These are phyloP conservation scores for Lodderomyces jiufengensis DNA, from an alignment of 1,139 yeast species.

Conservation along the genomic window DNA sequence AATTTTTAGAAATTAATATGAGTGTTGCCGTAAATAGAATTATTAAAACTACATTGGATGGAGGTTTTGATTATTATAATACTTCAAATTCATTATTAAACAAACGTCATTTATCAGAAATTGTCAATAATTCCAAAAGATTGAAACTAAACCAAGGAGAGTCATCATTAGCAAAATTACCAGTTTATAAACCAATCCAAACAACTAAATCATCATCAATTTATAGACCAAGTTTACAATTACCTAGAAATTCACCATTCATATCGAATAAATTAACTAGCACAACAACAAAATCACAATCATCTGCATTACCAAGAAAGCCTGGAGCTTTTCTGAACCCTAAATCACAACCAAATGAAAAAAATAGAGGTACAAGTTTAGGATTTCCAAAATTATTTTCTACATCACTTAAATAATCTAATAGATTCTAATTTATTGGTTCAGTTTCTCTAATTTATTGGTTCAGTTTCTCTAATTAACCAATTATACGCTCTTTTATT, in stretches of 20 bases:
- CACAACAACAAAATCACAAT: background rate
- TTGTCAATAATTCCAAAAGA: slow-evolving; percentile 1
- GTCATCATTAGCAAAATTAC: background rate
- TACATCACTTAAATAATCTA: slow-evolving; percentile 17
- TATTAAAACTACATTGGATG: background rate
- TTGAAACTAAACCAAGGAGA: background rate
- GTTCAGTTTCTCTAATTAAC: slow-evolving; percentile 37
- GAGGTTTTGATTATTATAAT: too few species aligned
- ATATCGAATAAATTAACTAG: slow-evolving; percentile 29
- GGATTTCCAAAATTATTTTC: slow-evolving; percentile 27
- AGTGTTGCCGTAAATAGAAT: background rate
- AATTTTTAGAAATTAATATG: background rate
- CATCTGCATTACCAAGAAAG: slow-evolving; percentile 34
- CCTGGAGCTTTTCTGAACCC: slow-evolving; percentile 52
- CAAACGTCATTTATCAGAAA: slow-evolving; percentile 4
- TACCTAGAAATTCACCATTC: slow-evolving; percentile 32
- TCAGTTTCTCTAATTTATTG: too few species aligned
- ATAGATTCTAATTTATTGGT: too few species aligned
- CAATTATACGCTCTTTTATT: slow-evolving; percentile 37
- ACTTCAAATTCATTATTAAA: too few species aligned
- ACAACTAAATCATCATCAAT: background rate
- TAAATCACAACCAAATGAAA: slow-evolving; percentile 11
- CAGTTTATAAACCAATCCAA: background rate
- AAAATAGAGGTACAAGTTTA: slow-evolving; percentile 21
- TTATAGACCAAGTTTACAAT: slow-evolving; percentile 19